A percentile compares a stretch with the other conserved stretches of the same genome.
These are phyloP conservation scores for Aspergillus pseudoterreus DNA, from an alignment of 2,329 filamentous ascomycete genomes.

Conservation along the genomic window DNA sequence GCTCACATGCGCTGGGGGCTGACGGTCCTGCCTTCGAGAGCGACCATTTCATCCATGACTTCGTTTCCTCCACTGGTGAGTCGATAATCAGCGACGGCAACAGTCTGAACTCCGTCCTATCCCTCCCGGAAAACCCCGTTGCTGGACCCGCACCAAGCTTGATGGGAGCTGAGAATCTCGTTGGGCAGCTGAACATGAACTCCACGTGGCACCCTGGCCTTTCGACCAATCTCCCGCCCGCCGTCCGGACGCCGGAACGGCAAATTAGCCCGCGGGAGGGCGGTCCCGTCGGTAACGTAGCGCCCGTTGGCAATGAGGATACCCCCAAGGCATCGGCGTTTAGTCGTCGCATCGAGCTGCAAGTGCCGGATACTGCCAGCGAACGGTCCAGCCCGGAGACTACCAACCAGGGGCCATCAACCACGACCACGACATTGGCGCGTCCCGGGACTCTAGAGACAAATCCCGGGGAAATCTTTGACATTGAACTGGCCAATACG, in stretches of 20 bases:
- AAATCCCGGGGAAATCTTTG: conserved; percentile 16
- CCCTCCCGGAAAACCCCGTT: conserved; percentile 32
- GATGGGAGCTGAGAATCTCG: conserved; percentile 46
- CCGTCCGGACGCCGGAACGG: conserved; percentile 29
- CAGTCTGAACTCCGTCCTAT: conserved; percentile 36
- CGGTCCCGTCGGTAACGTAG: not conserved
- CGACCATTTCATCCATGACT: conserved; percentile 35
- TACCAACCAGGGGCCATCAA: conserved; percentile 4
- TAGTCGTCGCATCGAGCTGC: conserved; percentile 36
- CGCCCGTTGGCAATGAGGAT: conserved; percentile 9
- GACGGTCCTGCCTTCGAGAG: conserved; percentile 26
- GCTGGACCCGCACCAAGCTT: conserved; percentile 43
- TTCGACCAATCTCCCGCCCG: conserved; percentile 27
- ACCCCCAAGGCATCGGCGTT: conserved; percentile 32
- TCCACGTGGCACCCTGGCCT: conserved; percentile 35
- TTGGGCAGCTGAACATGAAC: conserved; percentile 47
- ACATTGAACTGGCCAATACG: conserved; percentile 38
- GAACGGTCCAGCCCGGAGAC: conserved; percentile 21
- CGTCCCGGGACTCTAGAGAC: conserved; percentile 6
- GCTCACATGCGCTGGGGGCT: conserved; percentile 47
- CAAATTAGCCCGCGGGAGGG: conserved; percentile 27
- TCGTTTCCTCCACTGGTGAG: conserved; percentile 38
- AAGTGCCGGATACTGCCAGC: conserved; percentile 37
- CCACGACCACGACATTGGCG: not conserved
- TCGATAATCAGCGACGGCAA: conserved; percentile 34